Evolutionary conservation across 2,329 filamentous ascomycete species (phyloP), one percentile per base, ranked within the genome.

Genomic region (Nothophaeocryptopus gaeumannii): DNA sequence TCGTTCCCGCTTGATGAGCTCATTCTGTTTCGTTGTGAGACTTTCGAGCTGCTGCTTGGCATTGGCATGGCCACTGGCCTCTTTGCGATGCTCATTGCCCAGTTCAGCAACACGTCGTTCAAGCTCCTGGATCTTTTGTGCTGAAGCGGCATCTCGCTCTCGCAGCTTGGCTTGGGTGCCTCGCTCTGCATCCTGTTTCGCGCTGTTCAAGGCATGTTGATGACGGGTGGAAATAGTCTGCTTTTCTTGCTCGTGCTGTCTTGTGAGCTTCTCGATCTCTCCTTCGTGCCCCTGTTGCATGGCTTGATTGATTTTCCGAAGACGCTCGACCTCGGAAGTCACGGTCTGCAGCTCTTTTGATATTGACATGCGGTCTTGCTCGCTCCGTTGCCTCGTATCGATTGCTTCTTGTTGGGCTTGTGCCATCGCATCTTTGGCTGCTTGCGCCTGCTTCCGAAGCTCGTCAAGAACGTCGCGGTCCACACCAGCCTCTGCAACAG

Each of bases 381-480:
- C 82, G 13, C 88, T 66, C 55, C 76, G 79, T 45, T 81, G 76
- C 50, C 79, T 76, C 8, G 81, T 61, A 14, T 71, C 73, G 38
- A 84, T 67, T 20, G 80, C 66, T 32, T 82, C 77, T 8, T 75
- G 73, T 61, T 84, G 80, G 29, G 81, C 66, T 37, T 78, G 78
- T 51, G 82, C 75, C 29, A 85, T 71, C 1, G 73, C 74, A 54
- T 81, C 74, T 15, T 83, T 83, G 55, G 85, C 89, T 52, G 92
- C 85, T 52, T 87, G 84, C 1, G 95, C 70, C 65, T 96, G 86
- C 4, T 78, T 78, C 42, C 89, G 83, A 30, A 99, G 74, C 1
- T 86, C 85, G 67, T 99, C 93, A 3, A 99, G 88, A 33, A 97
- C 75, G 62, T 97, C 89, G 35, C 92, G 82, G n/a, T 95, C 96